phyloP scores from a whole-genome alignment of 257 asterid genomes.

The Galeopsis tetrahit region DNA sequence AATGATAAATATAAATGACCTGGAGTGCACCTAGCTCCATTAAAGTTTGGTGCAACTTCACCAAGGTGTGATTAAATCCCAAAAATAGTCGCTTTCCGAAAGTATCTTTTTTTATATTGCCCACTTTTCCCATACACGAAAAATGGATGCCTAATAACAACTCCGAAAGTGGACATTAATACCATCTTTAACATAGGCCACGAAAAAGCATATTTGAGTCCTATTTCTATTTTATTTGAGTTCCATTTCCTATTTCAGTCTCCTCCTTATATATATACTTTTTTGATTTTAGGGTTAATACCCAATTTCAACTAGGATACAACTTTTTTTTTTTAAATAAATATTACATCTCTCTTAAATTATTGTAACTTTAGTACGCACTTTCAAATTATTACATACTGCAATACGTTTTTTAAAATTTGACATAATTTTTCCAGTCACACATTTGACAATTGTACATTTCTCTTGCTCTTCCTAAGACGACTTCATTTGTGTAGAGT shows the following conservation, averaged over 20 bases:
- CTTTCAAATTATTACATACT: too few relatives aligned
- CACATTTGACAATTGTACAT: too few relatives aligned
- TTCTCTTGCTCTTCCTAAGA: too few relatives aligned
- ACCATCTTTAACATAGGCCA: constrained; percentile 21
- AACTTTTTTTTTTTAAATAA: too few relatives aligned
- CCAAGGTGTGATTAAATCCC: constrained; percentile 41
- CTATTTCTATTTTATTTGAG: neutral
- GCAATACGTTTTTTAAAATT: too few relatives aligned
- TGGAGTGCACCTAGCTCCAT: constrained; percentile 29
- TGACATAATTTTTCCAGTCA: too few relatives aligned
- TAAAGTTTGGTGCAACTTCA: constrained; percentile 41
- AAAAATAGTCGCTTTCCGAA: constrained; percentile 57
- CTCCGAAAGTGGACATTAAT: constrained; percentile 39
- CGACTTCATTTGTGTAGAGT: too few relatives aligned
- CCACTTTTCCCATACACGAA: constrained; percentile 66
- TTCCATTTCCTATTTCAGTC: neutral
- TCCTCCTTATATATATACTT: neutral
- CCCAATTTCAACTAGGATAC: too few relatives aligned
- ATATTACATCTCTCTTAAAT: too few relatives aligned
- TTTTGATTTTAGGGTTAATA: neutral
- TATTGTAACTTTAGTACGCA: too few relatives aligned
- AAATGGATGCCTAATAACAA: constrained; percentile 43
- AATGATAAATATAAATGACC: neutral
- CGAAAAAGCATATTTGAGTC: neutral
- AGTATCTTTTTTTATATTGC: constrained; percentile 43